These are phyloP conservation scores for Ophiostoma himal-ulmi DNA, from an alignment of 2,329 filamentous ascomycete genomes.

Conservation along the genomic window DNA sequence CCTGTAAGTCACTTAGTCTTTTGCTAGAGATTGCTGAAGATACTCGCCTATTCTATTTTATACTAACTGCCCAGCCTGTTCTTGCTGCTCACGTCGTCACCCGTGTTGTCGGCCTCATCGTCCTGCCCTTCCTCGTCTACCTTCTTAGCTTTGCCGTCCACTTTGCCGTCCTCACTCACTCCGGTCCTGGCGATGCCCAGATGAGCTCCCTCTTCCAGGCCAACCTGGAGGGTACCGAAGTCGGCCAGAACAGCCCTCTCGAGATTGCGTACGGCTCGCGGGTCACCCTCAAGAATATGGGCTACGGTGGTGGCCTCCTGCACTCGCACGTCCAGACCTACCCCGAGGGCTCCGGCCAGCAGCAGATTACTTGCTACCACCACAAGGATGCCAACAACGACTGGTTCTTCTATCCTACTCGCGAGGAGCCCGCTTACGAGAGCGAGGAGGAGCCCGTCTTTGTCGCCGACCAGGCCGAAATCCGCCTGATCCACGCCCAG, in stretches of 20 bases:
- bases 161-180: conserved; percentile 88
- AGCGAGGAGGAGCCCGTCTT: conserved; percentile 66
- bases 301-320: conserved; percentile 90
- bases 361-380: conserved; percentile 98
- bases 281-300: conserved; percentile 97
- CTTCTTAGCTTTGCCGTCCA: conserved; percentile 93
- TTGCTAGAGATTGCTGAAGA: neutral
- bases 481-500: conserved; percentile 88
- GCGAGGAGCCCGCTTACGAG: conserved; percentile 66
- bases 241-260: conserved; percentile 88
- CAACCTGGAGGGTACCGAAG: conserved; percentile 86
- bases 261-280: conserved; percentile 86
- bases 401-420: conserved; percentile 98
- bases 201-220: conserved; percentile 99
- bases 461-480: conserved; percentile 67
- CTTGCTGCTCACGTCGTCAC: conserved; percentile 67
- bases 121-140: conserved; percentile 86
- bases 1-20: conserved; percentile 46
- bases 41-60: conserved; percentile 17
- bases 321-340: conserved; percentile 97
- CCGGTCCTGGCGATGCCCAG: conserved; percentile 94
- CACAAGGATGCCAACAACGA: conserved; percentile 99
- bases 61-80: conserved; percentile 21
- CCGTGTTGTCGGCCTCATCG: conserved; percentile 78
- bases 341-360: conserved; percentile 86